Evolutionary conservation across 139 green algal genomes (phyloP).

Genomic region (Tetraselmis chui): DNA sequence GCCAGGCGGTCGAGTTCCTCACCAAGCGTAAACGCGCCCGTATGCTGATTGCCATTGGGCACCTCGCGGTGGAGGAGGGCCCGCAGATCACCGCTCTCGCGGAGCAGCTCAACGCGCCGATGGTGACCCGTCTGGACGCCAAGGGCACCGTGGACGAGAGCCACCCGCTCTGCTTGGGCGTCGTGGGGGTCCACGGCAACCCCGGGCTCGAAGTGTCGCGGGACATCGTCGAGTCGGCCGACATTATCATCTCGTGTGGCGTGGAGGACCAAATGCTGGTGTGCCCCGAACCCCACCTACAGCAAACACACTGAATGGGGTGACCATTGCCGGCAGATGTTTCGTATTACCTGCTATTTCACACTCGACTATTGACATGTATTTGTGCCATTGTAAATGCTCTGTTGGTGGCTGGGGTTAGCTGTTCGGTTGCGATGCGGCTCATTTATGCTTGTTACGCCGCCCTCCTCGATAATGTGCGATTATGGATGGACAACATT

Average conservation of each 20-base stretch:
- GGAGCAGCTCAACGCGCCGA: slow-evolving; percentile 2
- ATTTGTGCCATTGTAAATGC: no score
- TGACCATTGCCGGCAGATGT: no score
- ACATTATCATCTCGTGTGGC: background rate
- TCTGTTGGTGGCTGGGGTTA: no score
- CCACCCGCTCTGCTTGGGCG: slow-evolving; percentile 1
- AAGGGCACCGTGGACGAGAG: slow-evolving; percentile 2
- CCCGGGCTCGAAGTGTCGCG: background rate
- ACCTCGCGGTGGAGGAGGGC: background rate
- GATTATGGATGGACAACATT: no score
- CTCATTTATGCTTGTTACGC: no score
- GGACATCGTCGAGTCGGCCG: background rate
- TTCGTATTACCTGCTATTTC: no score
- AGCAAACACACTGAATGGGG: no score
- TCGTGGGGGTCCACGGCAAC: slow-evolving; percentile 3
- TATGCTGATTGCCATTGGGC: background rate
- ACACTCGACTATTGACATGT: no score
- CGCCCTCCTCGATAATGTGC: no score
- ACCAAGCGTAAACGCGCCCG: background rate
- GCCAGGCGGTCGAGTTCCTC: background rate
- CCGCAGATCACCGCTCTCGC: background rate
- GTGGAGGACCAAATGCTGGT: background rate
- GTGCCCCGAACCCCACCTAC: no score
- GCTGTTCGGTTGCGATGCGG: no score
- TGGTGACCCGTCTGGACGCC: slow-evolving; percentile 2